Conservation (phyloP, 2,329 filamentous ascomycete species). For the Aspergillus unguis region DNA sequence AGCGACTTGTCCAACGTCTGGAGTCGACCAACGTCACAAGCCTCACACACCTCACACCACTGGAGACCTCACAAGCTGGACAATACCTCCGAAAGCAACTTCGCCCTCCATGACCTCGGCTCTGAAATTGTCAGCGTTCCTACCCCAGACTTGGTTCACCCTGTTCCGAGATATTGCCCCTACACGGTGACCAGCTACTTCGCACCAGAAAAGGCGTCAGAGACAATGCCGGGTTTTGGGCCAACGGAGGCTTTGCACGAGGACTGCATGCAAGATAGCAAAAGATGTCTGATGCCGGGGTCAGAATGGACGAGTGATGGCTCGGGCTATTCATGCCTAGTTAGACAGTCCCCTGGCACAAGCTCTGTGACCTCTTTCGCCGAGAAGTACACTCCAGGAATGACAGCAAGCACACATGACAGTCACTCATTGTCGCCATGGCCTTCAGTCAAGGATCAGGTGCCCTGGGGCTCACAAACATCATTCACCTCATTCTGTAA, state of each 20-base stretch:
- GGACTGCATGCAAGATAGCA: neutral
- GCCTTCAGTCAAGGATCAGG: slow-evolving; percentile 2
- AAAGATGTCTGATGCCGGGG: neutral
- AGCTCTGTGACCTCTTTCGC: slow-evolving; percentile 4
- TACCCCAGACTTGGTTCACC: slow-evolving; percentile 12
- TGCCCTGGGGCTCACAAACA: slow-evolving; percentile 4
- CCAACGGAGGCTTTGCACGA: neutral
- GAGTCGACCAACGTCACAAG: slow-evolving; percentile 5
- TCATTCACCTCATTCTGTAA: neutral
- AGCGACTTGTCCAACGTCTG: slow-evolving; percentile 1
- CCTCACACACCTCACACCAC: slow-evolving; percentile 2
- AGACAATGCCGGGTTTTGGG: slow-evolving; percentile 7
- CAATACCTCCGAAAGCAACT: neutral
- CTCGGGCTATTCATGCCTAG: neutral
- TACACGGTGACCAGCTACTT: slow-evolving; percentile 10
- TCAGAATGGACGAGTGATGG: slow-evolving; percentile 8
- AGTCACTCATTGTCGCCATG: slow-evolving; percentile 9
- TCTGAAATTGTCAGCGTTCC: neutral
- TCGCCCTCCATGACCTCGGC: neutral
- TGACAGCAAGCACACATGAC: neutral
- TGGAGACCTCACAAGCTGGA: neutral
- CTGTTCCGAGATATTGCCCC: slow-evolving; percentile 9
- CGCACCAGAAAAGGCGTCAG: slow-evolving; percentile 11
- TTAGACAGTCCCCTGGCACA: slow-evolving; percentile 2
- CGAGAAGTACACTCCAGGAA: neutral